Evolutionary conservation across 768 basidiomycete genomes (phyloP).

Genomic region (Xanthoconium stramineum): DNA sequence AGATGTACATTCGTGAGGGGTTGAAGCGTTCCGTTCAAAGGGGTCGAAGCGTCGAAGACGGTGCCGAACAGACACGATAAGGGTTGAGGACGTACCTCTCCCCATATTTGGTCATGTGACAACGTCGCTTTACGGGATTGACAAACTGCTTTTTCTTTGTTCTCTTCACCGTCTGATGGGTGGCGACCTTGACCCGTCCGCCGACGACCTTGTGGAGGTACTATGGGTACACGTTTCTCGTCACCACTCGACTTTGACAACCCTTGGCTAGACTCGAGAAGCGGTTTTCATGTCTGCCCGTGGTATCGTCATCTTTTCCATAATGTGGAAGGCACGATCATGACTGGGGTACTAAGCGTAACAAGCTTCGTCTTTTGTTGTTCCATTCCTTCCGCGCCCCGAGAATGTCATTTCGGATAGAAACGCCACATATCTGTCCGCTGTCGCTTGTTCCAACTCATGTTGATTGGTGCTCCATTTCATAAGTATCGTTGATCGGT

Average conservation of each 20-base stretch:
- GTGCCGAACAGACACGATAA: constrained; percentile 1
- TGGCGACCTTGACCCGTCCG: background rate
- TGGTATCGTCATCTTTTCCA: constrained; percentile 21
- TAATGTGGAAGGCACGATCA: constrained; percentile 1
- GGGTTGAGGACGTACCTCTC: background rate
- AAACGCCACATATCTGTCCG: constrained; percentile 13
- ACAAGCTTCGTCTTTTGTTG: background rate
- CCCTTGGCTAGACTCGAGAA: background rate
- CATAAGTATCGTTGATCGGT: constrained; percentile 5
- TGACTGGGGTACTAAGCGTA: constrained; percentile 6
- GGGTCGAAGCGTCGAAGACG: background rate
- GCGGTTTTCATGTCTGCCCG: background rate
- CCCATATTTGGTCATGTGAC: constrained; percentile 10
- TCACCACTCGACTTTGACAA: constrained; percentile 11
- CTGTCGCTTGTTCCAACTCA: background rate
- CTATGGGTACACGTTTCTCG: background rate
- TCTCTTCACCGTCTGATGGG: background rate
- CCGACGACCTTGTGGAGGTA: background rate
- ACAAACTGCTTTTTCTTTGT: background rate
- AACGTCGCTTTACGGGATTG: background rate
- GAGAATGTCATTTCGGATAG: constrained; percentile 7
- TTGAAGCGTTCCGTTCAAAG: background rate
- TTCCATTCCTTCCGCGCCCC: constrained; percentile 8
- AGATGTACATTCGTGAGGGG: constrained; percentile 54
- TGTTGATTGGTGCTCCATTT: constrained; percentile 4